Evolutionary conservation across 202 grass and related monocot genomes (phyloP), one percentile per base, ranked within the genome.

Genomic region (Panicum virgatum): DNA sequence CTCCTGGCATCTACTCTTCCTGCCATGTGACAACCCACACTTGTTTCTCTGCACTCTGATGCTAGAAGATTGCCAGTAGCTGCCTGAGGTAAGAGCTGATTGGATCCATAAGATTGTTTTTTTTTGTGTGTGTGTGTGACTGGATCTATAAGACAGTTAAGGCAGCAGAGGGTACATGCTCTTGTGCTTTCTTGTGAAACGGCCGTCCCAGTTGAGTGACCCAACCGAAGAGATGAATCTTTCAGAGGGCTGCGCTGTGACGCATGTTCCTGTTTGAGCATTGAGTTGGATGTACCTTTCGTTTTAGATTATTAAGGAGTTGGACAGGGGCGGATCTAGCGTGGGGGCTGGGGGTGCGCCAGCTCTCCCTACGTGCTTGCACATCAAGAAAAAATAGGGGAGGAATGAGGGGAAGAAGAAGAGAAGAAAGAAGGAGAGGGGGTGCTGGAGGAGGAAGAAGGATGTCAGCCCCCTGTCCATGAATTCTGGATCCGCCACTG

Each of bases 141-240:
- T 66, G 68, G 15, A 45, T 69, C 62, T 74, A 76, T 14, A 19
- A 59, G 75, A 70, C 32, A 83, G 66, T 75, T 64, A 60, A 70
- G 80, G 38, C n/a, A 65, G n/a, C 14, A 42, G 69, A 68, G 70
- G 80, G 84, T 69, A 69, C 63, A 69, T 26, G 52, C 46, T 54
- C 43, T 22, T 29, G 54, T 75, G 56, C 51, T 76, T 70, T 36
- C 84, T 90, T 90, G 75, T 87, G 80, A 76, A 63, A 72, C 48
- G 38, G 58, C 29, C 30, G 47, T 76, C 16, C 34, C 45, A 54
- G 18, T 84, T 46, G 75, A 80, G 76, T 83, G 84, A 58, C 16
- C 69, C 69, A 52, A 50, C 44, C 61, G 66, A 11, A 25, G 32
- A 4, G 38, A 66, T 61, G 61, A 46, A 70, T 71, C 7, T 2